phyloP scores from a whole-genome alignment of 2,329 filamentous ascomycete genomes.

The Xylaria sp. region DNA sequence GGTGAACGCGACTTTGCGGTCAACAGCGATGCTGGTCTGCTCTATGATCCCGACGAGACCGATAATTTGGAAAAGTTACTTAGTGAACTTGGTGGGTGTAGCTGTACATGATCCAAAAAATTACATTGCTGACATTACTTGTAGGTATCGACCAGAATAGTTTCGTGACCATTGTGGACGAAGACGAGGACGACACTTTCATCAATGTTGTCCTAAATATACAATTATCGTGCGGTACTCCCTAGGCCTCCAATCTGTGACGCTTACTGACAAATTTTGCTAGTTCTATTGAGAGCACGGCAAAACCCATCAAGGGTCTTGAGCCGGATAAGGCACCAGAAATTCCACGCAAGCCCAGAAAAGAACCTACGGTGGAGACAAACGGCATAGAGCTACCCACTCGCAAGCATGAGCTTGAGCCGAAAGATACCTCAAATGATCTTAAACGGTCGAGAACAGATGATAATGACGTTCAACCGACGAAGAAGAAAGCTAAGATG shows the following conservation, averaged over 20 bases:
- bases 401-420: constrained; percentile 55
- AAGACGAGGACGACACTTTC: constrained; percentile 77
- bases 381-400: constrained; percentile 57
- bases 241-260: constrained; percentile 38
- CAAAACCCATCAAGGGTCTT: constrained; percentile 66
- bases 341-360: constrained; percentile 67
- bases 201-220: constrained; percentile 84
- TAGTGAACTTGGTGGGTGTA: constrained; percentile 72
- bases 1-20: constrained; percentile 82
- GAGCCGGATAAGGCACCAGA: constrained; percentile 56
- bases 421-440: constrained; percentile 52
- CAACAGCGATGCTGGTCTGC: constrained; percentile 76
- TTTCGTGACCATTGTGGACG: constrained; percentile 87
- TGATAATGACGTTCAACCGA: constrained; percentile 53
- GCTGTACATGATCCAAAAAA: constrained; percentile 3
- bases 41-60: constrained; percentile 91
- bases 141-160: constrained; percentile 75
- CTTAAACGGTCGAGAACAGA: constrained; percentile 62
- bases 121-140: constrained; percentile 42
- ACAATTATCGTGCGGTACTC: constrained; percentile 65
- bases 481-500: constrained; percentile 66
- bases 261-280: constrained; percentile 37
- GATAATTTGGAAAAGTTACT: constrained; percentile 87
- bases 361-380: constrained; percentile 51
- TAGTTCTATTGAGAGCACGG: constrained; percentile 50